Base-by-base conservation (phyloP, 1,139 yeast genomes). In the Pichia sp. region DNA sequence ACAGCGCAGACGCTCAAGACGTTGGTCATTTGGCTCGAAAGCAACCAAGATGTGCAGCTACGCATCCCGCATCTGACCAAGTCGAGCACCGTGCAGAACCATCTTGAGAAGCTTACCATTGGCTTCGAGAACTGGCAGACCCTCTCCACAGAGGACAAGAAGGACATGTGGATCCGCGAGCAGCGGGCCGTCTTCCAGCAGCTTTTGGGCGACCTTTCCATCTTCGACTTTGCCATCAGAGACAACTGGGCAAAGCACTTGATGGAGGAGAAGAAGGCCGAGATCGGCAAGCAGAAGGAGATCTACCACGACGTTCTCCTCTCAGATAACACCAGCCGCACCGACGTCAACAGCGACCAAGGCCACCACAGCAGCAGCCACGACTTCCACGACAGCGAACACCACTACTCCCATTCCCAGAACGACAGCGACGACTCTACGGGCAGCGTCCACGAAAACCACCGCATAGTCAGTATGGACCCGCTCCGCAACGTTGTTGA, bases 81-180 rank as follows among this genome's bases (percentile, higher is more conserved):
- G 2, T 42, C 46, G 4, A 47, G 47, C 15, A 57, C 59, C 4
- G 41, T 54, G 8, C 59, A 57, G 10, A 55, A 58, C 5, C 64
- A 61, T 44, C 55, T 57, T 16, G 67, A 67, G 26, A 72, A 72
- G 57, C 64, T 76, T 19, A 67, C 69, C 15, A 71, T 68, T 0
- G 79, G 80, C 0, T 76, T 71, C 49, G 78, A 75, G 30, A 71
- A 71, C 38, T 77, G 81, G 81, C 61, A 66, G 10, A 64, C 70
- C 0, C 56, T 75, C 54, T 58, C 72, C 19, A 70, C 68, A 29
- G 64, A 63, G 5, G 64, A 66, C 1, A 72, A 70, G 50, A 65
- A 62, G 48, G 74, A 71, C 5, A 67, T 74, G 38, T 77, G 81
- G 81, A 59, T 59, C 1, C 59, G 74, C n/a, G 81, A 76, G 55